Conservation (phyloP, 768 basidiomycete species). For the Gloeophyllum trabeum region DNA sequence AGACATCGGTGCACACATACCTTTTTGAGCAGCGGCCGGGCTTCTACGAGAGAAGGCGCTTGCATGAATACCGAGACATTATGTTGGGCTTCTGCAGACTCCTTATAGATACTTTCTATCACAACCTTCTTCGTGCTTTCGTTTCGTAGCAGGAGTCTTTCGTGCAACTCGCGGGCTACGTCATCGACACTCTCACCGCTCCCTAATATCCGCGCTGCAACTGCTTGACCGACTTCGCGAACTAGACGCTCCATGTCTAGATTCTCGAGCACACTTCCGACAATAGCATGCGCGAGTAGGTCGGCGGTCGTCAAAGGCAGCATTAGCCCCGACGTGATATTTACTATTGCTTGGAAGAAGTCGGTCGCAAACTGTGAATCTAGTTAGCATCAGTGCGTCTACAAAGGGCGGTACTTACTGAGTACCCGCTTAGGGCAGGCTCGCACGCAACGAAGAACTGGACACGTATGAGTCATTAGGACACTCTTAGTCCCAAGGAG, state of each 20-base stretch:
- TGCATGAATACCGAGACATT: constrained; percentile 82
- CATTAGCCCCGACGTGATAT: constrained; percentile 93
- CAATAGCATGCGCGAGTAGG: constrained; percentile 89
- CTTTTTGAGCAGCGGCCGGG: constrained; percentile 68
- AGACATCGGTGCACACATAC: constrained; percentile 28
- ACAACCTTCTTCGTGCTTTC: constrained; percentile 96
- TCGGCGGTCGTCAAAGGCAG: constrained; percentile 93
- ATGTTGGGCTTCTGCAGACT: constrained; percentile 78
- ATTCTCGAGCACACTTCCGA: constrained; percentile 93
- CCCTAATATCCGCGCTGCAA: constrained; percentile 84
- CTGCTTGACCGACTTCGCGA: constrained; percentile 87
- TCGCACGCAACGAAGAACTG: constrained; percentile 99
- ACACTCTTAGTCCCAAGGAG: constrained; percentile 6
- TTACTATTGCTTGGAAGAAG: constrained; percentile 88
- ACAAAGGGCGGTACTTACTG: constrained; percentile 35
- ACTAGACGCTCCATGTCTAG: constrained; percentile 97
- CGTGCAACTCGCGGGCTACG: constrained; percentile 89
- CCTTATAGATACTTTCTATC: constrained; percentile 93
- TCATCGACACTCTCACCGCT: constrained; percentile 96
- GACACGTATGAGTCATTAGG: constrained; percentile 4
- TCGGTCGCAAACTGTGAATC: constrained; percentile 71
- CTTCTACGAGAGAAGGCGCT: constrained; percentile 59
- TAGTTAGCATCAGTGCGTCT: constrained; percentile 7
- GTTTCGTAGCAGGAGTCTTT: constrained; percentile 80
- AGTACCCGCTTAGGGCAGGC: constrained; percentile 88